Evolutionary conservation across 1,139 yeast genomes (phyloP), one percentile per base, ranked within the genome.

Genomic region (Hyphopichia burtonii): DNA sequence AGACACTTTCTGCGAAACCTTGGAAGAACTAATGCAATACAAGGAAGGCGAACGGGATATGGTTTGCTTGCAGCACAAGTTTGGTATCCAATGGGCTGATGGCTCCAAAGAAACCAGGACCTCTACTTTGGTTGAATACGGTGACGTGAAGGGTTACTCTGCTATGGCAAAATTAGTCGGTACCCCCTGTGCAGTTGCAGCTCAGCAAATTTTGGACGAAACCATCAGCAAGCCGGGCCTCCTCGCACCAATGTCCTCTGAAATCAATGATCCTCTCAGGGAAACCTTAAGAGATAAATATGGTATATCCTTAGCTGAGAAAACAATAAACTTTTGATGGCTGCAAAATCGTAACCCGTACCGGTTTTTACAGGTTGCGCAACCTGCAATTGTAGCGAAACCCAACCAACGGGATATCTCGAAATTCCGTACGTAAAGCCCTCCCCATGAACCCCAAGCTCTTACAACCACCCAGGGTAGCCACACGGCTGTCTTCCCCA

Each of bases 111-210:
- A 93, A 74, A 78, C 84, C 51, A 89, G 98, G 78, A 91, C 98
- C 45, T 86, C 98, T 23, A 93, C 99, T 50, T 77, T 93, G 65
- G 93, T 90, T 39, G 96, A 90, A 69, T 89, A 87, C 68, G 99
- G 99, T 74, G 83, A 80, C 56, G 89, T 89, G 58, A 81, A 86
- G 46, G 97, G 98, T 45, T 93, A 91, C 82, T 86, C 96, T 36
- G 91, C 98, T 39, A 93, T 93, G 99, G 99, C 99, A 54, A 91
- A 93, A 66, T 79, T 89, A 54, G 99, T 93, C 45, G 99, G 99
- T 74, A 93, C 90, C 53, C 99, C 99, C 53, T 93, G 96, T 71
- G 97, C 97, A 45, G 96, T 93, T 65, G 99, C 98, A 33, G 78
- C 86, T 49, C 83, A 83, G 71, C 86, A 87, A 68, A 87, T 93